Conservation (phyloP, 2,329 filamentous ascomycete genomes). For the Arthrobotrys iridis region DNA sequence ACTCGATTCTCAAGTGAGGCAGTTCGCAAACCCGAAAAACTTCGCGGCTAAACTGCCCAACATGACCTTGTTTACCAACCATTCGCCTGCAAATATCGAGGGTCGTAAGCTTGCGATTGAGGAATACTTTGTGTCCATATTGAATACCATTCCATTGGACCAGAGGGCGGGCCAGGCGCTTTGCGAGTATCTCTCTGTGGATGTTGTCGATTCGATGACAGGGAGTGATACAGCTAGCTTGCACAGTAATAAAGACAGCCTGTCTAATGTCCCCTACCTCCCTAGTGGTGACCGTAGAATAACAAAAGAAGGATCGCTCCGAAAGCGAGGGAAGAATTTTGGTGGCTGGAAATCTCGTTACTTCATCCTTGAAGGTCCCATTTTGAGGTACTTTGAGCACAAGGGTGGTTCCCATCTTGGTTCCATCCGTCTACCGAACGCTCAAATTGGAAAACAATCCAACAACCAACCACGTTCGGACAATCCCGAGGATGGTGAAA, state of each 20-base stretch:
- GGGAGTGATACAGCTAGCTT: conserved; percentile 67
- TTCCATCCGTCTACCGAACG: conserved; percentile 88
- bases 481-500: conserved; percentile 79
- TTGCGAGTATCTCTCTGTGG: conserved; percentile 82
- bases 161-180: conserved; percentile 79
- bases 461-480: conserved; percentile 62
- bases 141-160: conserved; percentile 80
- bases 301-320: conserved; percentile 78
- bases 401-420: conserved; percentile 90
- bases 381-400: conserved; percentile 89
- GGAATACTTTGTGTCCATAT: conserved; percentile 81
- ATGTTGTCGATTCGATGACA: conserved; percentile 67
- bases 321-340: conserved; percentile 97
- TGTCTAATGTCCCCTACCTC: conserved; percentile 61
- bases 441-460: conserved; percentile 94
- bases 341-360: conserved; percentile 93
- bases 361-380: conserved; percentile 73
- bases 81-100: conserved; percentile 93
- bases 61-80: conserved; percentile 84
- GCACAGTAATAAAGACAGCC: conserved; percentile 60
- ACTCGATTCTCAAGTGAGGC: conserved; percentile 82
- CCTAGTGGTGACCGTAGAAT: conserved; percentile 60
- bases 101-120: conserved; percentile 83
- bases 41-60: conserved; percentile 84
- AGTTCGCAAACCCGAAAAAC: conserved; percentile 66